Base-by-base conservation (phyloP, 768 basidiomycete species). In the Cystoderma amianthinum region DNA sequence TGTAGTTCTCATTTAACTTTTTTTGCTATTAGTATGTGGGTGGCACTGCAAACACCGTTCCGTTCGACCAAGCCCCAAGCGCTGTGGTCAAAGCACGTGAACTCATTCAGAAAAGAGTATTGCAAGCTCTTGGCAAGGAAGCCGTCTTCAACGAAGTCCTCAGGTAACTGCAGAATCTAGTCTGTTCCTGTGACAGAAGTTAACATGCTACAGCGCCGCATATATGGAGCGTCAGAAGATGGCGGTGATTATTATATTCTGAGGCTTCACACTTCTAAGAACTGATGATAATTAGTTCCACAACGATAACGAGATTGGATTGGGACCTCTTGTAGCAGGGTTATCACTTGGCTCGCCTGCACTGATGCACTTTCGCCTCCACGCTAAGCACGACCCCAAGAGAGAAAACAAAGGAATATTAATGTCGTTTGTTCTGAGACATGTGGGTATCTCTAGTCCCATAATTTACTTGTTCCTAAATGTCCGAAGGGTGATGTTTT, bases 161-260 rank as follows among this genome's bases (percentile, higher is more conserved):
- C 21, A 82, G 70, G 74, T 72, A 40, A 20, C 48, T 24, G 38
- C 34, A n/a, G n/a, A n/a, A 13, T 11, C n/a, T 36, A 36, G 23
- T 23, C 28, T 21, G 20, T 41, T 15, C n/a, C 12, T 18, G 32
- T 15, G 2, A n/a, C 13, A 35, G n/a, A 35, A 9, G 19, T 4
- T 24, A 30, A 23, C 13, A 30, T n/a, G 32, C 18, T 28, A 5
- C 34, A 80, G 80, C 44, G 85, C 82, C 35, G 87, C 85, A 1
- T 91, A 91, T 51, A 88, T 90, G 84, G 83, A 86, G 52, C 70
- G 76, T 43, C 88, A 90, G 57, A 84, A 72, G 55, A 91, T 91
- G 87, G 74, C 85, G 37, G 87, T 87, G 54, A 52, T 74, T 59
- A 4, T 37, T 43, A 22, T 23, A 21, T 45, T 24, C 13, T 41